Percentiles rank a stretch among this genome's conserved stretches.
Evolutionary conservation across 192 early-diverging fungal genomes (phyloP).

Genomic region (Backusella macrospora): DNA sequence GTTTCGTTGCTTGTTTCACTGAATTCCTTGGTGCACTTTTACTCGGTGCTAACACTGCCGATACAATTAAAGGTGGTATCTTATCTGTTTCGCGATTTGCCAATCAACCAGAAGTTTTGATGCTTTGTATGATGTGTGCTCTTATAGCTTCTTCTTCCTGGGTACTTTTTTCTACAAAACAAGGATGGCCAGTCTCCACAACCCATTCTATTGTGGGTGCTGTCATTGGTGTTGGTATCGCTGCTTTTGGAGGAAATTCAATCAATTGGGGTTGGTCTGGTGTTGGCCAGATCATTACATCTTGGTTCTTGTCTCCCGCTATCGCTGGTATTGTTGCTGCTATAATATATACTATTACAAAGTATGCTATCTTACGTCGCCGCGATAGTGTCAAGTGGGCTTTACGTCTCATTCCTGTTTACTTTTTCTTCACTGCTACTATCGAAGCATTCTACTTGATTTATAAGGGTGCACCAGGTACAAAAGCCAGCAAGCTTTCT

Average conservation of each 20-base stretch:
- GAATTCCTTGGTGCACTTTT: slow-evolving; percentile 81
- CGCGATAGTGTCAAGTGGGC: slow-evolving; percentile 68
- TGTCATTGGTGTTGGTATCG: slow-evolving; percentile 72
- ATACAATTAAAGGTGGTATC: slow-evolving; percentile 82
- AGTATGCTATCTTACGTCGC: slow-evolving; percentile 61
- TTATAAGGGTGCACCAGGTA: slow-evolving; percentile 66
- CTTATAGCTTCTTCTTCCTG: slow-evolving; percentile 74
- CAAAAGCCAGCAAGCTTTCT: slow-evolving; percentile 40
- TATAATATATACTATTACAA: slow-evolving; percentile 67
- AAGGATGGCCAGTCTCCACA: slow-evolving; percentile 75
- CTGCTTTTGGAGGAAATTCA: slow-evolving; percentile 64
- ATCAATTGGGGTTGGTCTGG: slow-evolving; percentile 64
- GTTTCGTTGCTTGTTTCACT: slow-evolving; percentile 79
- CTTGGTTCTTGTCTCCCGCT: slow-evolving; percentile 77
- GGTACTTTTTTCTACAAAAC: slow-evolving; percentile 70
- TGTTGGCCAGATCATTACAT: slow-evolving; percentile 63
- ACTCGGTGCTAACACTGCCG: slow-evolving; percentile 69
- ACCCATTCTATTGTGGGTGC: slow-evolving; percentile 87
- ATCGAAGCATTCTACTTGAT: slow-evolving; percentile 73
- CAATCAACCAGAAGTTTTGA: slow-evolving; percentile 70
- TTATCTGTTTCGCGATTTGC: slow-evolving; percentile 60
- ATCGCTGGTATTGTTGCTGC: slow-evolving; percentile 67
- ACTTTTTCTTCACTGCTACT: slow-evolving; percentile 67
- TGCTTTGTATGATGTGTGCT: slow-evolving; percentile 85
- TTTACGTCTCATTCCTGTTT: slow-evolving; percentile 67